Base-by-base conservation (phyloP, 2,329 filamentous ascomycete species). In the Fusarium brachygibbosum region DNA sequence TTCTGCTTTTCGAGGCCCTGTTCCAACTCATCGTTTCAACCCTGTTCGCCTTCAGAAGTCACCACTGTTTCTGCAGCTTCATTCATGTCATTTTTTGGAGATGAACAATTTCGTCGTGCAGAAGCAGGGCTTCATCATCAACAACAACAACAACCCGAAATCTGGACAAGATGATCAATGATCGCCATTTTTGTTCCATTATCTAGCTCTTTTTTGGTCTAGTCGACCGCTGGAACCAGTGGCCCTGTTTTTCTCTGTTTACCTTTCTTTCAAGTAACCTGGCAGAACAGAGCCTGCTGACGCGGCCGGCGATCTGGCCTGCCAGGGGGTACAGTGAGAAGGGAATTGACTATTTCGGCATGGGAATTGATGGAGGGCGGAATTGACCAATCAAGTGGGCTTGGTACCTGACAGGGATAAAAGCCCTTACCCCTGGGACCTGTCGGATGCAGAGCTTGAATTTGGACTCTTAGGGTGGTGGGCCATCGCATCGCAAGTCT, bases 361-460 rank as follows among this genome's bases (percentile, higher is more conserved):
- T 60, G 28, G 16, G 49, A 35, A 63, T 25, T 38, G 35, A 42
- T 58, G 38, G 25, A 66, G 45, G 58, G 35, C 29, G 25, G 46
- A 21, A 66, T 54, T 23, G 48, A 38, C 72, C 72, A 74, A 74
- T 74, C 66, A 64, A 40, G 45, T 44, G 14, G 35, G 13, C 42
- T 32, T 62, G 57, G 72, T 74, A 70, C 72, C 72, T 74, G 72
- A 41, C 72, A 73, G 58, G 64, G 70, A 67, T 68, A 40, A n/a
- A 25, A 52, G 31, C 45, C 34, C 23, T 63, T 63, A 42, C 56
- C 63, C 45, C 65, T 60, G 62, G 35, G 17, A 34, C 59, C 56
- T 64, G 51, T 50, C 51, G 37, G 41, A 59, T 67, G 45, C 63
- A 65, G 54, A 60, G 52, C 54, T 60, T 70, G 67, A 68, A 70